phyloP scores from a whole-genome alignment of 2,329 filamentous ascomycete species.

The Bipolaris victoriae region DNA sequence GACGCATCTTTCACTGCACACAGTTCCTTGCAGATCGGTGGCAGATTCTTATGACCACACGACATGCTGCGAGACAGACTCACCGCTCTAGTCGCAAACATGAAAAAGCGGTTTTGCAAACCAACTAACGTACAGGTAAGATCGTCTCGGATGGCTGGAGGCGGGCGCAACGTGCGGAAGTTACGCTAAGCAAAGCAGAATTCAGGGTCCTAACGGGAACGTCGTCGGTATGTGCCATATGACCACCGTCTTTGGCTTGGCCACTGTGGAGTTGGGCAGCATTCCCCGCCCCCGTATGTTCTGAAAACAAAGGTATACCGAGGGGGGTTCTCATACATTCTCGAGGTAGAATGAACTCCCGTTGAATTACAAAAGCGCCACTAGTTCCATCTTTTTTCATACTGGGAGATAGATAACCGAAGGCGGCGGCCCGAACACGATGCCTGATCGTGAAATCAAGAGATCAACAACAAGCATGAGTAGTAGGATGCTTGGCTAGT shows the following conservation, averaged over 20 bases:
- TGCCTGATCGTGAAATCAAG: background rate
- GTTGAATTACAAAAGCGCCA: background rate
- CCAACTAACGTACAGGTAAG: background rate
- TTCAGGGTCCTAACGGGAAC: background rate
- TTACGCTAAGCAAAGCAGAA: background rate
- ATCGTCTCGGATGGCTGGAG: background rate
- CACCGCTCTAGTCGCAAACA: background rate
- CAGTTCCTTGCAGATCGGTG: background rate
- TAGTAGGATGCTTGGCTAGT: background rate
- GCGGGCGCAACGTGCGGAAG: background rate
- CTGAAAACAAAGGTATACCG: background rate
- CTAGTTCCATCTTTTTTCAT: background rate
- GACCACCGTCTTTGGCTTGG: conserved; percentile 5
- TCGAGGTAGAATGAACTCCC: background rate
- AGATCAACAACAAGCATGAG: background rate
- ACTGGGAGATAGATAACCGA: background rate
- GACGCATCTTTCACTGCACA: background rate
- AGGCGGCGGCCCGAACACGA: background rate
- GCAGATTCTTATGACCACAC: conserved; percentile 10
- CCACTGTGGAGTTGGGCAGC: background rate
- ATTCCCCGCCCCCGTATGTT: background rate
- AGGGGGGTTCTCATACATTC: background rate
- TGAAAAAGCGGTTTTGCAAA: background rate
- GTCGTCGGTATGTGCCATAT: conserved; percentile 4
- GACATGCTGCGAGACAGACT: background rate